These are phyloP conservation scores for Trichoderma simmonsii DNA, from an alignment of 2,329 filamentous ascomycete genomes.

Conservation along the genomic window DNA sequence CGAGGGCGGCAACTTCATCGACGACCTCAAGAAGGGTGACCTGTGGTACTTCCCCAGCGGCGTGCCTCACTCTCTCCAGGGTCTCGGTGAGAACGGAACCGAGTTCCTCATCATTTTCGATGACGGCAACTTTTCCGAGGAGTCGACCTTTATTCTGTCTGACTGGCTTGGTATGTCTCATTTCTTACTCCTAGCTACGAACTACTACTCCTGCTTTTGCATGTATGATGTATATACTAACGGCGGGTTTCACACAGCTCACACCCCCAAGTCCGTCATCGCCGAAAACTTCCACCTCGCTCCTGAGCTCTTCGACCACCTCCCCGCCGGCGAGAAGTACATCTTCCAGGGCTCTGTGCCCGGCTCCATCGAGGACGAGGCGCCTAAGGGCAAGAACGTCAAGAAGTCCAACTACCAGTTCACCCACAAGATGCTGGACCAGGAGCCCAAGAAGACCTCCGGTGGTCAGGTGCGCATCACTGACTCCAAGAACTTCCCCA, in stretches of 20 bases:
- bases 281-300: constrained; percentile 73
- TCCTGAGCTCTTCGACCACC: constrained; percentile 65
- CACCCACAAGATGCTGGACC: constrained; percentile 68
- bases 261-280: constrained; percentile 69
- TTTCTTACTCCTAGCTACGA: not conserved
- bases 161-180: constrained; percentile 62
- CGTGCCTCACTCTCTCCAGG: constrained; percentile 74
- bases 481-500: constrained; percentile 72
- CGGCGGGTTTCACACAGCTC: constrained; percentile 43
- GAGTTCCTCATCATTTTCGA: constrained; percentile 50
- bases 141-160: constrained; percentile 69
- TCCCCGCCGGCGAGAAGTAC: constrained; percentile 68
- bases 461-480: constrained; percentile 72
- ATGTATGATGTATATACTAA: not conserved
- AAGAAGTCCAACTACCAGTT: constrained; percentile 67
- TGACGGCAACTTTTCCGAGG: constrained; percentile 51
- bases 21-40: constrained; percentile 72
- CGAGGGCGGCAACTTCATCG: constrained; percentile 73
- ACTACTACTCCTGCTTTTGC: not conserved
- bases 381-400: constrained; percentile 57
- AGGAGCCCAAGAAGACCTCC: constrained; percentile 61
- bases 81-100: constrained; percentile 59
- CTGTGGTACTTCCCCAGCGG: constrained; percentile 80
- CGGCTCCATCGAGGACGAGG: constrained; percentile 62
- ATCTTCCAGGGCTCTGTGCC: constrained; percentile 71